Evolutionary conservation across 805 yeast genomes (phyloP), one percentile per base, ranked within the genome.

Genomic region (Brettanomyces sp.): DNA sequence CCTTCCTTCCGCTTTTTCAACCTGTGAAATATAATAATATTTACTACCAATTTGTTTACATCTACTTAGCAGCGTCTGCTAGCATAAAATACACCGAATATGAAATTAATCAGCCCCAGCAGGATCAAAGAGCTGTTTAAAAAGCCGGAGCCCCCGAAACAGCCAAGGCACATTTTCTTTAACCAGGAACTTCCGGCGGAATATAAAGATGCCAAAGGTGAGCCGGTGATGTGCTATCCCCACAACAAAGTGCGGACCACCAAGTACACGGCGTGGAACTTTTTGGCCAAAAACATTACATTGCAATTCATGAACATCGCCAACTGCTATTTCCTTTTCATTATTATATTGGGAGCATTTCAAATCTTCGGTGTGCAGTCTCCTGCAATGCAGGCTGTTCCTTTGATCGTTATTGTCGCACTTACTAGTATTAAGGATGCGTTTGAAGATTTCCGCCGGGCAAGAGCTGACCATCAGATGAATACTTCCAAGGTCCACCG

Each of bases 351-450:
- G 51, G 82, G 83, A 40, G 76, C 74, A 30, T 80, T 82, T 61
- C 70, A 78, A 50, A 77, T 85, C 41, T 85, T 85, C 59, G 95
- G 95, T 41, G 89, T 82, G 21, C 71, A 76, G 32, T 70, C 70
- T 48, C 89, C 93, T 1, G 91, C 79, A 1, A 67, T 85, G 56
- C 82, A 85, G 21, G 85, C 89, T 3, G 90, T 84, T 33, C 95
- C 95, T 3, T 74, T 85, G 58, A 82, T 84, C 60, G 90, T 85
- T 46, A 84, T 85, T 67, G 89, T 85, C 18, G 69, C 72, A 45
- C 67, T 85, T 51, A 85, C 93, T 3, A 90, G 88, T 4, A 58
- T 80, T 51, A 82, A 83, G 56, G 93, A 85, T 63, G 90, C 83
- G 0, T 69, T 85, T 53, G 95, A 85, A 63, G 95, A 85, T 61